phyloP scores from a whole-genome alignment of 306 rosid species.

The Acacia confusa region DNA sequence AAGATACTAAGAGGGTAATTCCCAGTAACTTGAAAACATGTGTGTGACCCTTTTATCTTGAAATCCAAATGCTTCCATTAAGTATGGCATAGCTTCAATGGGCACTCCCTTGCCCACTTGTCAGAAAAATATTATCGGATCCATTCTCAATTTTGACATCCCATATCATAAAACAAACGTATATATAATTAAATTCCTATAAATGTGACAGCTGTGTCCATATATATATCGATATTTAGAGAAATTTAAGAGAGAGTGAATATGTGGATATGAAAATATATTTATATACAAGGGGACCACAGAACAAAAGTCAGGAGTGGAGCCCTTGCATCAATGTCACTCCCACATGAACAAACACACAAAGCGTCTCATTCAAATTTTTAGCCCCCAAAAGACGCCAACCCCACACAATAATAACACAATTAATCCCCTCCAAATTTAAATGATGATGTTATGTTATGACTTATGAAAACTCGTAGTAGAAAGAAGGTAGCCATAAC shows the following conservation, averaged over 20 bases:
- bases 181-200: background rate
- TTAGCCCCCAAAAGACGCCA: constrained; percentile 12
- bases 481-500: too few relatives aligned
- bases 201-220: background rate
- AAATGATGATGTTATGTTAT: too few relatives aligned
- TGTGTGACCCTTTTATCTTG: too few relatives aligned
- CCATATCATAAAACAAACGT: background rate
- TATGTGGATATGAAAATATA: background rate
- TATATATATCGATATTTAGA: background rate
- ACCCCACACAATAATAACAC: background rate
- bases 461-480: too few relatives aligned
- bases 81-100: too few relatives aligned
- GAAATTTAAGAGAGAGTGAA: background rate
- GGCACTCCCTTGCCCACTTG: background rate
- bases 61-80: too few relatives aligned
- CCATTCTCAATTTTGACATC: background rate
- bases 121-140: background rate
- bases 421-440: background rate
- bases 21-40: too few relatives aligned
- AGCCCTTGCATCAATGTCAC: constrained; percentile 2
- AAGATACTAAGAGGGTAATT: too few relatives aligned
- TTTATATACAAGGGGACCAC: constrained; percentile 40
- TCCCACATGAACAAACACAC: constrained; percentile 12
- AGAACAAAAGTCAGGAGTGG: constrained; percentile 29
- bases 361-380: constrained; percentile 36